Conservation (phyloP, 1,284 basidiomycete genomes). For the Trichosporon asahii region DNA sequence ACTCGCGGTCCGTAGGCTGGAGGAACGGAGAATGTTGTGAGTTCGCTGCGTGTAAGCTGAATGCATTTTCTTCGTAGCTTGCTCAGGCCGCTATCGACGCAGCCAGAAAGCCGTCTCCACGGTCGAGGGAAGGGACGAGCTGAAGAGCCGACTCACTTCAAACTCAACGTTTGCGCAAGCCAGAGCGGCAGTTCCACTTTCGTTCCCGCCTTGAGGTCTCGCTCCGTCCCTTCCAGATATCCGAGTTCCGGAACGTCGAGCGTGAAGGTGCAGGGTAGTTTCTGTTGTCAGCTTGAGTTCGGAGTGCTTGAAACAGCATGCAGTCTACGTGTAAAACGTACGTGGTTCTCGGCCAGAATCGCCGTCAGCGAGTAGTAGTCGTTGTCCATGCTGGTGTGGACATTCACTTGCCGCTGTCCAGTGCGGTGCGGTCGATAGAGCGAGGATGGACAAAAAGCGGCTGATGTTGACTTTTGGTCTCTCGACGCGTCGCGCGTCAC, state of each 20-base stretch:
- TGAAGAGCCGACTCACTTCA: conserved; percentile 61
- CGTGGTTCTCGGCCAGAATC: conserved; percentile 86
- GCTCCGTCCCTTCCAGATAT: conserved; percentile 75
- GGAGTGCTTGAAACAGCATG: neutral
- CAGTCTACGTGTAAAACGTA: too few species aligned
- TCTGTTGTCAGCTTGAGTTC: conserved; percentile 54
- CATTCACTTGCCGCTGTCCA: neutral
- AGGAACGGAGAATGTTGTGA: conserved; percentile 79
- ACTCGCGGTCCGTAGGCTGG: conserved; percentile 70
- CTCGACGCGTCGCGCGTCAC: conserved; percentile 15
- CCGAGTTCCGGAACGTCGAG: conserved; percentile 79
- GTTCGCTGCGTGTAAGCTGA: conserved; percentile 60
- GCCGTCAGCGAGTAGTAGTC: conserved; percentile 84
- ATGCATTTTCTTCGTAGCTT: too few species aligned
- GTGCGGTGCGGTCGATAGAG: neutral
- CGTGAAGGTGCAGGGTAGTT: conserved; percentile 85
- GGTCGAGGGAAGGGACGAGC: neutral
- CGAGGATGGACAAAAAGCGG: neutral
- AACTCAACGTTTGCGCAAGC: conserved; percentile 76
- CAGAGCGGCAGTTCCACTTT: conserved; percentile 80
- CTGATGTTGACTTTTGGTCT: neutral
- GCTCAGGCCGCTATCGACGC: too few species aligned
- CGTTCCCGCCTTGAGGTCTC: conserved; percentile 67
- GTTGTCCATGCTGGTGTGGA: conserved; percentile 61
- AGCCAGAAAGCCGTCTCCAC: neutral